Conservation (phyloP, 176 grass and related monocot genomes). For the Aechmea fasciata region DNA sequence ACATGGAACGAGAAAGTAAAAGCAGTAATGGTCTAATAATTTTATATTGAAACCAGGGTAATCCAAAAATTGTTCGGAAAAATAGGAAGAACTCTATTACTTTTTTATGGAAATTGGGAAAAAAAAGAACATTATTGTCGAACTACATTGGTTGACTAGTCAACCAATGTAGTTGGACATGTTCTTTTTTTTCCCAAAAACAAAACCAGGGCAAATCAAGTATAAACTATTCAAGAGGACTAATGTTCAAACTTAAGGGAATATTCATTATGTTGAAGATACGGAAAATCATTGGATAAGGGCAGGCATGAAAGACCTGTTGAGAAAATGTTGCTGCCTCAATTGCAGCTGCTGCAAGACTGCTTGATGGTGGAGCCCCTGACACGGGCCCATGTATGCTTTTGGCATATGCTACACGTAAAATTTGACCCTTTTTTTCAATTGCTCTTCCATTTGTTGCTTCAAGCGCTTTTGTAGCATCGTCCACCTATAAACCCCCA, state of each 20-base stretch:
- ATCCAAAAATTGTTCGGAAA: too few relatives aligned
- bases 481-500: slow-evolving; percentile 60
- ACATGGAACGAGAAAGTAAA: not conserved
- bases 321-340: slow-evolving; percentile 99
- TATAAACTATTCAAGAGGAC: not conserved
- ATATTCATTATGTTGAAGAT: not conserved
- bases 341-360: slow-evolving; percentile 90
- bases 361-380: slow-evolving; percentile 62
- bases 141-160: too few relatives aligned
- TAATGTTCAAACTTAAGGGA: not conserved
- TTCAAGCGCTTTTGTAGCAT: slow-evolving; percentile 95
- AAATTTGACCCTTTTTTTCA: slow-evolving; percentile 88
- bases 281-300: not conserved
- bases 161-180: not conserved
- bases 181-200: not conserved
- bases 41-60: too few relatives aligned
- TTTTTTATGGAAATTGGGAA: not conserved
- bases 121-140: too few relatives aligned
- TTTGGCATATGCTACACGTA: slow-evolving; percentile 96
- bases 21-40: not conserved
- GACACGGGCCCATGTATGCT: slow-evolving; percentile 76
- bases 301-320: slow-evolving; percentile 41
- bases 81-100: not conserved
- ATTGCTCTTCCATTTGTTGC: slow-evolving; percentile 88
- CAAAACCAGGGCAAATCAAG: not conserved